Evolutionary conservation across 441 rosid species (phyloP), one percentile per base, ranked within the genome.

Genomic region (Metrosideros polymorpha): DNA sequence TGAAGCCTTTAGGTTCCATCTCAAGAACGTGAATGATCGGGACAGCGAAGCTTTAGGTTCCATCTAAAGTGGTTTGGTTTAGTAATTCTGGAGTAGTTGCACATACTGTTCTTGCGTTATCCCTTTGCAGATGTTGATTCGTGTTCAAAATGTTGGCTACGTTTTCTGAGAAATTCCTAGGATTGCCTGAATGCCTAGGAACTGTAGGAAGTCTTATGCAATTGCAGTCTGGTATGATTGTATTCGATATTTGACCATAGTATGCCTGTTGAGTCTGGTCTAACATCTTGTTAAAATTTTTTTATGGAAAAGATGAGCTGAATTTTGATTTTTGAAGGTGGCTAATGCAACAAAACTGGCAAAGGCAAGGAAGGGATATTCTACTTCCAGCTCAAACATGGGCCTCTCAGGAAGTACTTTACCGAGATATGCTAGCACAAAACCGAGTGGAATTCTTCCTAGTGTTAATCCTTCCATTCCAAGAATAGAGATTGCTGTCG

Each of bases 321-420:
- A 84, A 87, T 77, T 9, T 52, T 86, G 27, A 82, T 19, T 59
- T 27, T 30, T 89, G 71, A 88, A 95, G 98, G 95, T 90, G 84
- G 92, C 92, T 54, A 90, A 91, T 79, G 89, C 94, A 7, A 92
- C 91, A 56, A 95, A 95, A 88, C 32, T 95, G 86, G 92, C 93
- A 15, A 93, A 93, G 50, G 19, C 75, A 45, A 94, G 92, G 86
- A 91, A 91, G 87, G 92, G 89, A 61, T 88, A 91, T 84, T 63
- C 95, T 85, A 57, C 87, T 53, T 50, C 90, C 86, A 55, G 82
- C 56, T 29, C 77, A 3, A 86, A 25, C 42, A 32, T 24, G n/a
- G 85, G 25, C 32, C 82, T 61, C n/a, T 43, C 86, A 24, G 86
- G 79, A 54, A 87, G 76, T 35, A 84, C 84, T 82, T 87, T 85